Percentiles rank a stretch among this genome's conserved stretches.
phyloP scores from a whole-genome alignment of 352 stramenopile species.

The Phytophthora parvispora region DNA sequence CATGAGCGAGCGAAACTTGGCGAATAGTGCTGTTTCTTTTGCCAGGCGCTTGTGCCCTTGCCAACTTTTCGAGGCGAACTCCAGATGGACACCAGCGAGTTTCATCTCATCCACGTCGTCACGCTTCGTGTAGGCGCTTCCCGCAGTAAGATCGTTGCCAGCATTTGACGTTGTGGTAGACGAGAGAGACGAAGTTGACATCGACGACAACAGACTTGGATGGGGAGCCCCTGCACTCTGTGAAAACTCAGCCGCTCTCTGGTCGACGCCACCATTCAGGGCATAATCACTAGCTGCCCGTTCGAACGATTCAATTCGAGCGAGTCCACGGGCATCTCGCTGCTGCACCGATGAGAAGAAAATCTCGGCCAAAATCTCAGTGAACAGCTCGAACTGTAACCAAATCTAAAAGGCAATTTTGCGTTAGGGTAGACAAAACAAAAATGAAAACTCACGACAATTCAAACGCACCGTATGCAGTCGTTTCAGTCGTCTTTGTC shows the following conservation, averaged over 20 bases:
- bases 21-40: constrained; percentile 58
- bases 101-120: constrained; percentile 68
- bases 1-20: constrained; percentile 63
- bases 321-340: constrained; percentile 34
- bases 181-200: constrained; percentile 37
- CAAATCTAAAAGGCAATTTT: constrained; percentile 80
- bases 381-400: constrained; percentile 82
- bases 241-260: constrained; percentile 18
- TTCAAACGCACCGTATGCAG: constrained; percentile 61
- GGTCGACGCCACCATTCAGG: constrained; percentile 25
- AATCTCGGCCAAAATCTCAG: constrained; percentile 73
- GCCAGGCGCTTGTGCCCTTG: constrained; percentile 72
- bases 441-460: not conserved
- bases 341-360: constrained; percentile 65
- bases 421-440: not conserved
- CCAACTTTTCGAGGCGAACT: constrained; percentile 76
- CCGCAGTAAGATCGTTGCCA: not conserved
- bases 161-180: constrained; percentile 10
- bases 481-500: constrained; percentile 60
- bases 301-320: constrained; percentile 39
- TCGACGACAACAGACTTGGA: constrained; percentile 31
- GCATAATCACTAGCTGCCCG: constrained; percentile 40
- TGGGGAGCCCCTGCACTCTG: constrained; percentile 1
- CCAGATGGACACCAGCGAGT: constrained; percentile 65
- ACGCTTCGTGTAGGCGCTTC: constrained; percentile 1